Conservation (phyloP, 108 stramenopile species). For the Pseudonitzschia pungens region DNA sequence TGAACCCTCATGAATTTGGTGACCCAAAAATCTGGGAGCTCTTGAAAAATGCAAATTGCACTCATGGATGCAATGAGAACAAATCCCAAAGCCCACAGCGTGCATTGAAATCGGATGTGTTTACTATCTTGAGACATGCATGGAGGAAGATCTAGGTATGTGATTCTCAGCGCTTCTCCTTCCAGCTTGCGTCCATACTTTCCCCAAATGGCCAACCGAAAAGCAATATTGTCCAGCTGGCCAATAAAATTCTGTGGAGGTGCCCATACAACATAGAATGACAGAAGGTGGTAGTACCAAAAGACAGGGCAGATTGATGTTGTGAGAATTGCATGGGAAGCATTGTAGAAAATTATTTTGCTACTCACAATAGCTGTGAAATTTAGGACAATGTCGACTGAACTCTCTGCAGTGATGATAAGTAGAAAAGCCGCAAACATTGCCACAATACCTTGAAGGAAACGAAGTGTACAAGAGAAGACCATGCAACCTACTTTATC, state of each 20-base stretch:
- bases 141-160: neutral
- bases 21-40: neutral
- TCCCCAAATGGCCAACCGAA: neutral
- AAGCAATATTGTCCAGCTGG: slow-evolving; percentile 18
- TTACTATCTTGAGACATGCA: neutral
- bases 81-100: neutral
- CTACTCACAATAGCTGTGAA: slow-evolving; percentile 20
- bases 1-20: neutral
- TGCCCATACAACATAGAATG: too few species aligned
- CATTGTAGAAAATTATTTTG: too few species aligned
- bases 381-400: slow-evolving; percentile 26
- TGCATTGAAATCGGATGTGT: neutral
- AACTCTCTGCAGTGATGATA: too few species aligned
- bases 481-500: neutral
- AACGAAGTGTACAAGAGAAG: neutral
- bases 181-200: slow-evolving; percentile 10
- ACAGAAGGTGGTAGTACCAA: too few species aligned
- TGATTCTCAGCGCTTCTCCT: slow-evolving; percentile 14
- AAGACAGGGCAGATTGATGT: too few species aligned
- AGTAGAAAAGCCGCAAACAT: neutral
- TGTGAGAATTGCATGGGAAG: too few species aligned
- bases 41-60: neutral
- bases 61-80: neutral
- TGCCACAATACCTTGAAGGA: slow-evolving; percentile 16
- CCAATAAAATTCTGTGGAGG: slow-evolving; percentile 24